These are phyloP conservation scores for Diaporthe velutina DNA, from an alignment of 2,329 filamentous ascomycete genomes.

Conservation along the genomic window DNA sequence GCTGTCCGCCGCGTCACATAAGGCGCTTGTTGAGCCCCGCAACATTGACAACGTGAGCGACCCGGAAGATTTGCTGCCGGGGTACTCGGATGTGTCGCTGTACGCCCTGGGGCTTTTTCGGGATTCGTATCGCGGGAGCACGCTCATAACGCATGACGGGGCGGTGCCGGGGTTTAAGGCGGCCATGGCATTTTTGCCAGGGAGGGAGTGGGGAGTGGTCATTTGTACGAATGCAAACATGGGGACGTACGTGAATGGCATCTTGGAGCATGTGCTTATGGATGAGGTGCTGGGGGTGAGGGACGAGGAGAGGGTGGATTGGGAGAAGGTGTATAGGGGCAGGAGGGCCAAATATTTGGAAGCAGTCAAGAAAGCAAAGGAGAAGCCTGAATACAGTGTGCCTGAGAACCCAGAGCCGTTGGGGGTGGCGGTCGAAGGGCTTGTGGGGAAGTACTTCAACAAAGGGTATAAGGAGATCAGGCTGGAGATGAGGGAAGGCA, in stretches of 20 bases:
- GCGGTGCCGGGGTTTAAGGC: neutral
- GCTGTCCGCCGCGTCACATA: neutral
- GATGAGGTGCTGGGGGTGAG: neutral
- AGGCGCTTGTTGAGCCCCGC: slow-evolving; percentile 5
- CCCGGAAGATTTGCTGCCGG: neutral
- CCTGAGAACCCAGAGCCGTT: slow-evolving; percentile 1
- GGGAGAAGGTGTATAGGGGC: neutral
- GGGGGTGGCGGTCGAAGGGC: neutral
- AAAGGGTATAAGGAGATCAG: slow-evolving; percentile 4
- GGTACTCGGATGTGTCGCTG: neutral
- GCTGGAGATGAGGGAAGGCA: slow-evolving; percentile 6
- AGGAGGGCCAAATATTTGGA: neutral
- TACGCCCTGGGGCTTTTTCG: neutral
- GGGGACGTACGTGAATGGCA: neutral
- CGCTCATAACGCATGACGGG: neutral
- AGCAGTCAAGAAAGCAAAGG: neutral
- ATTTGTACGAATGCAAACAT: neutral
- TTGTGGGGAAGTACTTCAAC: slow-evolving; percentile 6
- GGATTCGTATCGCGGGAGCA: neutral
- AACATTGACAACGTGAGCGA: neutral
- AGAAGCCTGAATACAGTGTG: neutral
- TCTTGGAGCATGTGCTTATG: neutral
- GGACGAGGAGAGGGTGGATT: neutral
- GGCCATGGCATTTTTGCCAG: neutral
- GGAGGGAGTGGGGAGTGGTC: neutral